Evolutionary conservation across 2,329 filamentous ascomycete genomes (phyloP).

Genomic region (Hansfordia pulvinata): DNA sequence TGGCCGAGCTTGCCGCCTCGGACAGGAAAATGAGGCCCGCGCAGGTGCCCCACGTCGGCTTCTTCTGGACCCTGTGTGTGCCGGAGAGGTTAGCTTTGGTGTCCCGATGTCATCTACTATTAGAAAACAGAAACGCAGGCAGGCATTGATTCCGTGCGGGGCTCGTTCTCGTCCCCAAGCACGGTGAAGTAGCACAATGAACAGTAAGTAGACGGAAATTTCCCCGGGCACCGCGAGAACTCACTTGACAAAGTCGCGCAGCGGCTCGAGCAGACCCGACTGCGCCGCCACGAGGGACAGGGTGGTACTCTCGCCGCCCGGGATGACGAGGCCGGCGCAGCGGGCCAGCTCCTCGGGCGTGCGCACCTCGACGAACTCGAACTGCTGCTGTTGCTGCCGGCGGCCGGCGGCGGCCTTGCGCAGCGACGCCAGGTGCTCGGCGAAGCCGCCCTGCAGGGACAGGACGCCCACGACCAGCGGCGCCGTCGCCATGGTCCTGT

Average conservation of each 20-base stretch:
- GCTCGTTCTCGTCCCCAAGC: too few relatives aligned
- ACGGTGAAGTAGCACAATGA: too few relatives aligned
- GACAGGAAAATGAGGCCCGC: slow-evolving; percentile 86
- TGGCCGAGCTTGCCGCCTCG: slow-evolving; percentile 76
- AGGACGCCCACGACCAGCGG: slow-evolving; percentile 44
- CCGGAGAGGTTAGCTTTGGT: too few relatives aligned
- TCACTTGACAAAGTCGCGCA: slow-evolving; percentile 84
- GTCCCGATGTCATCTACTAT: slow-evolving; percentile 1
- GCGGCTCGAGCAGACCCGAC: slow-evolving; percentile 67
- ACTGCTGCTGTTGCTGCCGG: slow-evolving; percentile 12
- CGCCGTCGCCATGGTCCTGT: slow-evolving; percentile 7
- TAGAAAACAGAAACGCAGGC: background rate
- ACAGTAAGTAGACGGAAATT: too few relatives aligned
- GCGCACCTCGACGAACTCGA: slow-evolving; percentile 67
- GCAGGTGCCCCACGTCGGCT: slow-evolving; percentile 91
- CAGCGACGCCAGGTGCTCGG: slow-evolving; percentile 72
- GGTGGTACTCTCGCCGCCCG: slow-evolving; percentile 88
- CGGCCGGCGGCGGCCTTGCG: slow-evolving; percentile 49
- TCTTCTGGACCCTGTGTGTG: slow-evolving; percentile 56
- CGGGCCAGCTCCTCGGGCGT: slow-evolving; percentile 54
- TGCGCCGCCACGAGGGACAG: slow-evolving; percentile 80
- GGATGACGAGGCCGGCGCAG: slow-evolving; percentile 79
- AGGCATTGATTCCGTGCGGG: too few relatives aligned
- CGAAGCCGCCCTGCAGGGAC: slow-evolving; percentile 84
- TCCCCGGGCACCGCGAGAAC: slow-evolving; percentile 16